A percentile compares a stretch with the other conserved stretches of the same genome.
Evolutionary conservation across 345 rosid genomes (phyloP).

Genomic region (Fremontodendron californicum): DNA sequence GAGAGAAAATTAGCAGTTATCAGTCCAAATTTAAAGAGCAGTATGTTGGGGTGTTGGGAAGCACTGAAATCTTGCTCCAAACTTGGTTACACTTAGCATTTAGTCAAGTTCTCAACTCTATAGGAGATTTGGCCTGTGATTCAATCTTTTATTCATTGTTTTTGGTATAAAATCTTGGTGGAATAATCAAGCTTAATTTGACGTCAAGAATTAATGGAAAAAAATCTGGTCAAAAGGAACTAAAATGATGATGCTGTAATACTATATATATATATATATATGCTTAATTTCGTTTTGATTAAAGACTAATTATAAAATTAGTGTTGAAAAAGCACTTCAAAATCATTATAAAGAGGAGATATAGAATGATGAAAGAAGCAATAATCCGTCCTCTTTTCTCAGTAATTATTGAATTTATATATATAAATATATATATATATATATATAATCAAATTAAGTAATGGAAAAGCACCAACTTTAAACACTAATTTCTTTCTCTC

Average conservation of each 20-base stretch:
- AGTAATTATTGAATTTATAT: background rate
- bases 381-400: background rate
- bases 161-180: background rate
- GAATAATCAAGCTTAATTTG: background rate
- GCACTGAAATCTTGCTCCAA: background rate
- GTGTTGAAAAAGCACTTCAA: background rate
- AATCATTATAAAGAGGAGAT: background rate
- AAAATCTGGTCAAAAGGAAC: background rate
- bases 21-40: background rate
- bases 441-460: background rate
- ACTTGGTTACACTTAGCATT: background rate
- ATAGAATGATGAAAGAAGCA: background rate
- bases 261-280: too few species aligned
- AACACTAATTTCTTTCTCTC: background rate
- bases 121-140: background rate
- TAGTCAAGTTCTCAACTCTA: background rate
- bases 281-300: background rate
- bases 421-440: too few species aligned
- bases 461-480: background rate
- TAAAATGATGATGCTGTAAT: background rate
- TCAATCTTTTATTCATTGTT: background rate
- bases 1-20: background rate
- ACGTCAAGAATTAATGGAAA: background rate
- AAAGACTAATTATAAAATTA: background rate
- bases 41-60: conserved; percentile 3